phyloP scores from a whole-genome alignment of 768 basidiomycete genomes.

The Thelephora ganbajun region DNA sequence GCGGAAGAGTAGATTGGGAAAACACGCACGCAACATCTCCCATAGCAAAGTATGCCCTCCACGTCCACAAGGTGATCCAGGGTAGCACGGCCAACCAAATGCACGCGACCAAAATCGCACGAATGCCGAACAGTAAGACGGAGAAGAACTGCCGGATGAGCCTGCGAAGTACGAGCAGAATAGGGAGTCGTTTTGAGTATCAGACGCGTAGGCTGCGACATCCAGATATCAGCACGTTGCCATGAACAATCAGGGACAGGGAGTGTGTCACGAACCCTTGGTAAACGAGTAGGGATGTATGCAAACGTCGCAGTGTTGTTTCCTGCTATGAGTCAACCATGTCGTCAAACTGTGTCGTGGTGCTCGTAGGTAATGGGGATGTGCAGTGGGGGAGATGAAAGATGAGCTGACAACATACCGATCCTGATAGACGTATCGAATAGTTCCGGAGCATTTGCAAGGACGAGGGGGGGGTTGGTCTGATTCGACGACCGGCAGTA shows the following conservation, averaged over 20 bases:
- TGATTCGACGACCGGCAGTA: slow-evolving; percentile 74
- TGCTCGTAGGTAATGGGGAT: background rate
- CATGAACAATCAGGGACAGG: background rate
- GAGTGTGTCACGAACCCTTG: slow-evolving; percentile 49
- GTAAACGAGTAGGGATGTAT: slow-evolving; percentile 86
- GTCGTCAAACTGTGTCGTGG: too few species aligned
- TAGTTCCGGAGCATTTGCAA: slow-evolving; percentile 96
- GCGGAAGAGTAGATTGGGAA: slow-evolving; percentile 3
- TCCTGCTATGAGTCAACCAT: slow-evolving; percentile 91
- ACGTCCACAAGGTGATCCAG: slow-evolving; percentile 81
- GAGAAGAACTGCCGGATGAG: slow-evolving; percentile 54
- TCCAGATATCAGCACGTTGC: slow-evolving; percentile 6
- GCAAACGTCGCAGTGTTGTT: slow-evolving; percentile 93
- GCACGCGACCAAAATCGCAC: slow-evolving; percentile 57
- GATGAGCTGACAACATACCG: slow-evolving; percentile 41
- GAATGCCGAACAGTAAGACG: slow-evolving; percentile 41
- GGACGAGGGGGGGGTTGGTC: slow-evolving; percentile 88
- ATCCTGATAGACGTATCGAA: slow-evolving; percentile 92
- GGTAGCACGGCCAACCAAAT: slow-evolving; percentile 85
- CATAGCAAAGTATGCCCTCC: slow-evolving; percentile 78
- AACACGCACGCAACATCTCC: slow-evolving; percentile 66
- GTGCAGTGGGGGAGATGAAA: slow-evolving; percentile 1
- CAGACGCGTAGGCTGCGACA: slow-evolving; percentile 59
- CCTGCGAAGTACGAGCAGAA: slow-evolving; percentile 51
- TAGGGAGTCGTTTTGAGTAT: slow-evolving; percentile 66